These are phyloP conservation scores for Bremia lactucae DNA, from an alignment of 352 stramenopile genomes.

Conservation along the genomic window DNA sequence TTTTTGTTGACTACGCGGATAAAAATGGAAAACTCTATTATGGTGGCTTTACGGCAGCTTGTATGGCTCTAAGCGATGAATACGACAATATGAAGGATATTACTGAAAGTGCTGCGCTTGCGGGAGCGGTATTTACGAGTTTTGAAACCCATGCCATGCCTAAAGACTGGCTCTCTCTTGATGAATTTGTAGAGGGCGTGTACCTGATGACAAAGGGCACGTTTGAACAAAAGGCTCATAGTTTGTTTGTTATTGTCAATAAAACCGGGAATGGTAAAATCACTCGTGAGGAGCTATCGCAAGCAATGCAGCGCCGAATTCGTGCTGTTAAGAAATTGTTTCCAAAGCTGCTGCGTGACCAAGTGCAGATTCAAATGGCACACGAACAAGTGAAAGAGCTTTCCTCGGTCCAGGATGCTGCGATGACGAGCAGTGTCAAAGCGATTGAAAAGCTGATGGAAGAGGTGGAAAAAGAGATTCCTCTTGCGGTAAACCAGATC, in stretches of 20 bases:
- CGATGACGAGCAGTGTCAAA: constrained; percentile 38
- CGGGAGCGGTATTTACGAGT: constrained; percentile 63
- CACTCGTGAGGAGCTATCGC: constrained; percentile 60
- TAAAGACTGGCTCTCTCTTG: constrained; percentile 63
- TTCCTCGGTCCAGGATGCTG: constrained; percentile 31
- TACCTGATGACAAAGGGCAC: constrained; percentile 77
- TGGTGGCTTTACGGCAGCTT: constrained; percentile 50
- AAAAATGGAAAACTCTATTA: constrained; percentile 51
- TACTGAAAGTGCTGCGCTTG: constrained; percentile 46
- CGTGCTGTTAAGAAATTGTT: constrained; percentile 67
- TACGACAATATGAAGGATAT: constrained; percentile 57
- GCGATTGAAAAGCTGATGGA: constrained; percentile 62
- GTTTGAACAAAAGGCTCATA: constrained; percentile 70
- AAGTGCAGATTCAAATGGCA: constrained; percentile 56
- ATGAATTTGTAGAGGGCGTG: constrained; percentile 73
- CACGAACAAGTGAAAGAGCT: constrained; percentile 29
- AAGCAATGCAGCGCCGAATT: constrained; percentile 59
- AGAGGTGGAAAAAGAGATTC: constrained; percentile 75
- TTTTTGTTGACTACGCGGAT: constrained; percentile 43
- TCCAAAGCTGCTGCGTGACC: constrained; percentile 57
- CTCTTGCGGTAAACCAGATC: constrained; percentile 75
- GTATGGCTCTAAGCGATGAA: constrained; percentile 38
- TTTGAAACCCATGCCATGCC: constrained; percentile 42
- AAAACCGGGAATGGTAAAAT: constrained; percentile 55
- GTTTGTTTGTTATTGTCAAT: constrained; percentile 67